These are phyloP conservation scores for Datura wrightii DNA, from an alignment of 257 asterid species.

Conservation along the genomic window DNA sequence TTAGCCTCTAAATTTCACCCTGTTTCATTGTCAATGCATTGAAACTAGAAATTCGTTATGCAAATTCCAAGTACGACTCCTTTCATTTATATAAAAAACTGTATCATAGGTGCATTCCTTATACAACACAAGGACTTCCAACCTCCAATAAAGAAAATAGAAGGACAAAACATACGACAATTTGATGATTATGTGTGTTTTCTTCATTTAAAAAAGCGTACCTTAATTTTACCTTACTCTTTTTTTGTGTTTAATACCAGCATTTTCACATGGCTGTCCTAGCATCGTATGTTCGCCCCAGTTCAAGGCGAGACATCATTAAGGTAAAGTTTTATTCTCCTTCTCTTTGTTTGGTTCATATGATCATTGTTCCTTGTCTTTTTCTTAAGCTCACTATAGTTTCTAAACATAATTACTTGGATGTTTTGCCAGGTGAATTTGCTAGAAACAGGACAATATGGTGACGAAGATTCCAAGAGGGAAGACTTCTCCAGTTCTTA, in stretches of 20 bases:
- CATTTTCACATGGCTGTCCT: constrained; percentile 78
- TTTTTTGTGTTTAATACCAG: constrained; percentile 43
- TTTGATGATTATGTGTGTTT: not conserved
- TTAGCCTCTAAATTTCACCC: not conserved
- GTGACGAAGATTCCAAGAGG: constrained; percentile 38
- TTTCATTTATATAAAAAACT: constrained; percentile 10
- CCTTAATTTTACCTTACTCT: not conserved
- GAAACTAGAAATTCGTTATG: not conserved
- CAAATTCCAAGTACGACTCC: constrained; percentile 5
- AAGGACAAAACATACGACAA: not conserved
- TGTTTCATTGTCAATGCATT: not conserved
- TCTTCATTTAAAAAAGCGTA: not conserved
- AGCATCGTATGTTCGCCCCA: constrained; percentile 61
- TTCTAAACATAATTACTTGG: not conserved
- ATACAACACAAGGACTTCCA: not conserved
- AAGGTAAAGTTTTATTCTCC: constrained; percentile 50
- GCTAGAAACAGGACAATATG: constrained; percentile 54
- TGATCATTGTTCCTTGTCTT: not conserved
- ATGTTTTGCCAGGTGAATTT: constrained; percentile 61
- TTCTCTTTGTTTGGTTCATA: not conserved
- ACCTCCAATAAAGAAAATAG: not conserved
- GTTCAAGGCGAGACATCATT: constrained; percentile 56
- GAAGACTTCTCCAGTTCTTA: constrained; percentile 17
- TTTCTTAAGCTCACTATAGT: not conserved
- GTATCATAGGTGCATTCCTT: not conserved